Percentiles rank a stretch among this genome's conserved stretches.
phyloP scores from a whole-genome alignment of 495 filamentous ascomycete genomes.

The Acidiella bohemica region DNA sequence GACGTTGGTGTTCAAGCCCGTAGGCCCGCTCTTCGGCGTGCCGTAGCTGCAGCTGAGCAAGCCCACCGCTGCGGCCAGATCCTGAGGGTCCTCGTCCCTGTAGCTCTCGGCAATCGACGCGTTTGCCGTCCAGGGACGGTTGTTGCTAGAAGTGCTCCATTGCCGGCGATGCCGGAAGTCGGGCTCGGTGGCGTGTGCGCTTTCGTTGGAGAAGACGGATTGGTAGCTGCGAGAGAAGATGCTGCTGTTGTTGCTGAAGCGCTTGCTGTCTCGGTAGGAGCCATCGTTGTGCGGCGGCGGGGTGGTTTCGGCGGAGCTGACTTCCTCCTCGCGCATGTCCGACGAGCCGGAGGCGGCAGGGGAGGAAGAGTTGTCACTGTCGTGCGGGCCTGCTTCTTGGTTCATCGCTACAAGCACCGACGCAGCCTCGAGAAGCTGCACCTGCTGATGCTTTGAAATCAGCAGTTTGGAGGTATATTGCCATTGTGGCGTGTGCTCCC shows the following conservation, averaged over 20 bases:
- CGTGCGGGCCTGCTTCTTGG: constrained; percentile 46
- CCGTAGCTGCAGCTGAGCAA: constrained; percentile 81
- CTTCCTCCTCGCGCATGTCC: constrained; percentile 50
- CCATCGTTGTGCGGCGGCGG: constrained; percentile 52
- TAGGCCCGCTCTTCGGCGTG: constrained; percentile 58
- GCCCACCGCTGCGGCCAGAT: constrained; percentile 81
- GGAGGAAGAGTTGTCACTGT: constrained; percentile 74
- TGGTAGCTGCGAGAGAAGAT: constrained; percentile 75
- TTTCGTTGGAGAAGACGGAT: constrained; percentile 43
- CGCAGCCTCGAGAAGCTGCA: constrained; percentile 91
- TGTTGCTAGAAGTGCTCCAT: constrained; percentile 27
- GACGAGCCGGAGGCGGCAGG: constrained; percentile 67
- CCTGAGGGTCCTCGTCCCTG: constrained; percentile 58
- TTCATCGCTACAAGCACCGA: constrained; percentile 93
- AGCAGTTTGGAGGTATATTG: constrained; percentile 91
- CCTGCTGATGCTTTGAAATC: constrained; percentile 99
- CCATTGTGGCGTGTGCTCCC: constrained; percentile 99
- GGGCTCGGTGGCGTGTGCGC: constrained; percentile 24
- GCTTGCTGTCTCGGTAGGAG: constrained; percentile 50
- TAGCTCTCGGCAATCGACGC: constrained; percentile 33
- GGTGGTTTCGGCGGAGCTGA: constrained; percentile 56
- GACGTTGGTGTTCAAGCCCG: constrained; percentile 58
- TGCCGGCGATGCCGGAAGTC: constrained; percentile 44
- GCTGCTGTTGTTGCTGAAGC: constrained; percentile 50
- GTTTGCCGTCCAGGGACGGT: constrained; percentile 30